Conservation (phyloP, 2,329 filamentous ascomycete genomes). For the Alternaria gansuensis region DNA sequence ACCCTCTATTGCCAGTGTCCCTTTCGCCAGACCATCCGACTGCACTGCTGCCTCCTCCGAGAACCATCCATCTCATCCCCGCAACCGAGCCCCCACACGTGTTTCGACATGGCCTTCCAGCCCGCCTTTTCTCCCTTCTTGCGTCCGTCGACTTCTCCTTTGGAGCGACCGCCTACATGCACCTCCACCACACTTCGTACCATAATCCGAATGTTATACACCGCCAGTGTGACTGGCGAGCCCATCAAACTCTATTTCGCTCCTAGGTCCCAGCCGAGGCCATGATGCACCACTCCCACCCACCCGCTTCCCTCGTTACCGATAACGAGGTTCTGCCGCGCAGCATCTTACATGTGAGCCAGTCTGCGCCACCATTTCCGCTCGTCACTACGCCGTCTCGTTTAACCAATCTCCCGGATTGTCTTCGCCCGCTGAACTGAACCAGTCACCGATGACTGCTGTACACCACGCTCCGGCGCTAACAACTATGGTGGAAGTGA, state of each 20-base stretch:
- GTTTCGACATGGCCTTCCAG: slow-evolving; percentile 1
- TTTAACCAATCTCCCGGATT: slow-evolving; percentile 20
- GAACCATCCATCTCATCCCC: slow-evolving; percentile 2
- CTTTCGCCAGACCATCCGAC: slow-evolving; percentile 7
- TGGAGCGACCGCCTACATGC: neutral
- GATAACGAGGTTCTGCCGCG: slow-evolving; percentile 24
- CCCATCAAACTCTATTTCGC: slow-evolving; percentile 15
- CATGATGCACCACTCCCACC: slow-evolving; percentile 9
- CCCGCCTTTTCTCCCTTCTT: neutral
- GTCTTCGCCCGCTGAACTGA: slow-evolving; percentile 12
- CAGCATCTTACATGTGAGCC: slow-evolving; percentile 10
- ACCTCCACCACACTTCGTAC: neutral
- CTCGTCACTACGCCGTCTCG: slow-evolving; percentile 16
- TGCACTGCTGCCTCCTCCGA: neutral
- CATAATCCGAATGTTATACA: slow-evolving; percentile 1
- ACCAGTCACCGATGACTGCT: slow-evolving; percentile 10
- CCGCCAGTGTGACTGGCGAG: slow-evolving; percentile 19
- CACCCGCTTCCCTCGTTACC: slow-evolving; percentile 17
- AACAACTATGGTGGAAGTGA: slow-evolving; percentile 1
- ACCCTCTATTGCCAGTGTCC: neutral
- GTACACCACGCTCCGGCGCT: slow-evolving; percentile 1
- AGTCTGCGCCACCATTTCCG: slow-evolving; percentile 19
- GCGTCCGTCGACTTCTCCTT: slow-evolving; percentile 4
- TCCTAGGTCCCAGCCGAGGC: slow-evolving; percentile 9
- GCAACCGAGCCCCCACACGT: slow-evolving; percentile 10